Percentiles rank a stretch among this genome's conserved stretches.
phyloP scores from a whole-genome alignment of 805 yeast genomes.

The Clavispora asparagi region DNA sequence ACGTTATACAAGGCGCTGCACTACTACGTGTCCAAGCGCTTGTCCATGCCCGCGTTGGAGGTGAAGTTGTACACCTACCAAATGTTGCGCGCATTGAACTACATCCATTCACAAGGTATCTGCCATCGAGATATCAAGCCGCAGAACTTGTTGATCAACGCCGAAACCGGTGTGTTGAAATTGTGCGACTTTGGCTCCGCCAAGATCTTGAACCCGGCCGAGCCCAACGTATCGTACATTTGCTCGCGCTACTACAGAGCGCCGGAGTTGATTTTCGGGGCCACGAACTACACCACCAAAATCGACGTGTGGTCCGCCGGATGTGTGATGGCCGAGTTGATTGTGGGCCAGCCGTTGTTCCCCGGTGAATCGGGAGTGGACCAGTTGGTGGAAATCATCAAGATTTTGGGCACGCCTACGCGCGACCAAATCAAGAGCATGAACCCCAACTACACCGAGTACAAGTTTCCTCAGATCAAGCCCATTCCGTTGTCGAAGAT shows the following conservation, averaged over 20 bases:
- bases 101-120: constrained; percentile 71
- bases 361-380: constrained; percentile 98
- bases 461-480: constrained; percentile 84
- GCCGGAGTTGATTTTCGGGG: constrained; percentile 96
- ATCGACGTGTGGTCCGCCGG: constrained; percentile 98
- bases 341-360: constrained; percentile 92
- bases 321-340: constrained; percentile 95
- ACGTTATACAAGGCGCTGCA: constrained; percentile 88
- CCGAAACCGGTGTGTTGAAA: constrained; percentile 76
- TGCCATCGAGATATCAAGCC: constrained; percentile 96
- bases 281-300: constrained; percentile 92
- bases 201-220: constrained; percentile 79
- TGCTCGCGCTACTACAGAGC: constrained; percentile 97
- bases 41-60: constrained; percentile 83
- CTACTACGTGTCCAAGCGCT: constrained; percentile 67
- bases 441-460: constrained; percentile 98
- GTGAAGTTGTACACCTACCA: constrained; percentile 81
- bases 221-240: constrained; percentile 93
- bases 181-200: constrained; percentile 97
- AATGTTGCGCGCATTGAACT: constrained; percentile 69
- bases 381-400: constrained; percentile 93
- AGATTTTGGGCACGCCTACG: constrained; percentile 92
- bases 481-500: constrained; percentile 69
- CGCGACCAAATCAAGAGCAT: constrained; percentile 86
- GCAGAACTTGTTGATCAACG: constrained; percentile 82